phyloP scores from a whole-genome alignment of 2,329 filamentous ascomycete genomes.

The Phialemoniopsis sp. region DNA sequence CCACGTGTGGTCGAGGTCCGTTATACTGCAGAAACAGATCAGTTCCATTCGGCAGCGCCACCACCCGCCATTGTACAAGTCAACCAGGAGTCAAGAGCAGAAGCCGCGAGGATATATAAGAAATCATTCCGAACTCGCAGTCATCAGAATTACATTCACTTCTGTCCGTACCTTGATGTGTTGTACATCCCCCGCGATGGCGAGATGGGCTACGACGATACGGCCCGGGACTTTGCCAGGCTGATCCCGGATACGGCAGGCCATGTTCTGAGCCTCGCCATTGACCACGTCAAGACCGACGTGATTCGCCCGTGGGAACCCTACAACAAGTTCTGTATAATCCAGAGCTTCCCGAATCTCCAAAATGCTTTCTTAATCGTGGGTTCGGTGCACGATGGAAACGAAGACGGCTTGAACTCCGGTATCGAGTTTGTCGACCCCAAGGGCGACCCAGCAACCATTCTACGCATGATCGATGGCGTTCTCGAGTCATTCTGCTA shows the following conservation, averaged over 20 bases:
- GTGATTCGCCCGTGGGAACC: conserved; percentile 45
- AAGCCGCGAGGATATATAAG: conserved; percentile 32
- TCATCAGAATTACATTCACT: conserved; percentile 26
- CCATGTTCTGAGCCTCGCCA: conserved; percentile 30
- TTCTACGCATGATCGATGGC: conserved; percentile 13
- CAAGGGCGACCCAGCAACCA: conserved; percentile 10
- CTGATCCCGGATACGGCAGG: conserved; percentile 27
- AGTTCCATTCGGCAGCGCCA: conserved; percentile 28
- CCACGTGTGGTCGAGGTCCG: conserved; percentile 32
- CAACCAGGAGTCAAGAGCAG: conserved; percentile 35
- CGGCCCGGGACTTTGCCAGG: conserved; percentile 32
- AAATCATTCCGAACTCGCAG: conserved; percentile 26
- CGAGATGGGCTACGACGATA: conserved; percentile 34
- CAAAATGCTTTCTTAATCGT: conserved; percentile 32
- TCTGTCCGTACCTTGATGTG: conserved; percentile 28
- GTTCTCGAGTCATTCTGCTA: conserved; percentile 16
- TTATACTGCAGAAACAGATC: conserved; percentile 28
- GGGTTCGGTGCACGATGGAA: conserved; percentile 11
- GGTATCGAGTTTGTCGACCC: conserved; percentile 24
- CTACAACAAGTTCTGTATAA: conserved; percentile 43
- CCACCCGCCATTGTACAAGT: conserved; percentile 35
- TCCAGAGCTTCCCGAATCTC: conserved; percentile 33
- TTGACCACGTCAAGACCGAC: conserved; percentile 39
- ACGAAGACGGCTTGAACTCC: conserved; percentile 10
- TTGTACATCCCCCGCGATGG: conserved; percentile 33